phyloP scores from a whole-genome alignment of 805 yeast species.

The Kuraishia borneana region DNA sequence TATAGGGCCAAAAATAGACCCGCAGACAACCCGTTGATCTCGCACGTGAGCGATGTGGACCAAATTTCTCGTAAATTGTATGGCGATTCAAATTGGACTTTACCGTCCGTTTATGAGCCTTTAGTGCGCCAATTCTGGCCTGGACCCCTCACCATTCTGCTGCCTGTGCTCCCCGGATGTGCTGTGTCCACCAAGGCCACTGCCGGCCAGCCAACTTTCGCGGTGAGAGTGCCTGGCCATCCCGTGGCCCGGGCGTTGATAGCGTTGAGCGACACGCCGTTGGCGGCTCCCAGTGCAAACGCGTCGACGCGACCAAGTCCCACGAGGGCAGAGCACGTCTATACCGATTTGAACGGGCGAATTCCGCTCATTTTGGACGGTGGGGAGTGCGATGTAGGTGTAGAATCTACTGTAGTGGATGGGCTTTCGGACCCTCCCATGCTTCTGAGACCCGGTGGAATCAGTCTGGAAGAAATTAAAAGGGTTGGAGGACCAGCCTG shows the following conservation, averaged over 20 bases:
- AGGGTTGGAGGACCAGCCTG: constrained; percentile 57
- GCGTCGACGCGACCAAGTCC: constrained; percentile 95
- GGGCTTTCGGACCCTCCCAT: constrained; percentile 81
- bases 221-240: constrained; percentile 80
- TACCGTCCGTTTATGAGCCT: constrained; percentile 60
- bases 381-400: constrained; percentile 79
- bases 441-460: constrained; percentile 90
- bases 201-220: constrained; percentile 81
- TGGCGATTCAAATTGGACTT: constrained; percentile 22
- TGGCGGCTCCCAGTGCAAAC: constrained; percentile 98
- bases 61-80: constrained; percentile 58
- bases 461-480: constrained; percentile 66
- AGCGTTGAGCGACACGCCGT: constrained; percentile 71
- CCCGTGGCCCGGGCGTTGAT: constrained; percentile 88
- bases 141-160: constrained; percentile 82
- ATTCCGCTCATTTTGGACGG: constrained; percentile 88
- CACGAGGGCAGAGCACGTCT: constrained; percentile 79
- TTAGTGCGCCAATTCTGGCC: constrained; percentile 81
- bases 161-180: constrained; percentile 41
- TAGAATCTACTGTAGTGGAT: constrained; percentile 90
- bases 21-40: constrained; percentile 87
- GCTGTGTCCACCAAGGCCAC: constrained; percentile 70
- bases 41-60: constrained; percentile 71
- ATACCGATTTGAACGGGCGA: constrained; percentile 63
- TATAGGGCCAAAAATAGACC: constrained; percentile 90